Base-by-base conservation (phyloP, 2,329 filamentous ascomycete genomes). In the Fusarium austroafricanum region DNA sequence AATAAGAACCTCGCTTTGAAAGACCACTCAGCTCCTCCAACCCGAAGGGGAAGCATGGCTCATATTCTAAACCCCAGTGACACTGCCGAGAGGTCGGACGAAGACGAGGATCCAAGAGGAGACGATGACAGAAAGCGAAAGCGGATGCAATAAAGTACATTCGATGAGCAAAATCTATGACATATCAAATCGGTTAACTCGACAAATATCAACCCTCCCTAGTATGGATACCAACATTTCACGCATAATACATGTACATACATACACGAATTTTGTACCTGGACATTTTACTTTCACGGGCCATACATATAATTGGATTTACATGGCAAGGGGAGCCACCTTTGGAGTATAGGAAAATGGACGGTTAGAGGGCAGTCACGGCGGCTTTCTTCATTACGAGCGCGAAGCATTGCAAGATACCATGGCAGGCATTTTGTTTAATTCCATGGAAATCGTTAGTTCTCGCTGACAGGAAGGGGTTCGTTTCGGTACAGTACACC, bases 61-160 rank as follows among this genome's bases (percentile, higher is more conserved):
- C 86, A 89, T 62, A 89, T 89, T 18, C 78, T 89, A n/a, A 89
- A 89, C 71, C 86, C 86, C 1, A 86, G 85, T 23, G 85, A 87
- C 52, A 87, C 83, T 20, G 81, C 80, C 8, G 86, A 87, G 75
- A 79, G 84, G 37, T 83, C 85, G 8, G 84, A 87, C 28, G 86
- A 88, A 57, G 86, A 87, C 56, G 85, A 85, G 44, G 85, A 86
- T 42, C 79, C 79, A 1, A 79, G 86, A 31, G 85, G 83, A 21
- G 86, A 89, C 21, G 86, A 87, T 12, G 86, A 88, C 68, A 81
- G 86, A 43, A 90, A 90, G 76, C 82, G 88, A 58, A 90, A 90
- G 77, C 83, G 88, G 55, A 78, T 89, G 70, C 81, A 85, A 70
- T 87, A 70, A 88, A 57, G 76, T 89, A 68, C 80, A 84, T 68